These are phyloP conservation scores for Dryas octopetala DNA, from an alignment of 306 rosid species.

Conservation along the genomic window DNA sequence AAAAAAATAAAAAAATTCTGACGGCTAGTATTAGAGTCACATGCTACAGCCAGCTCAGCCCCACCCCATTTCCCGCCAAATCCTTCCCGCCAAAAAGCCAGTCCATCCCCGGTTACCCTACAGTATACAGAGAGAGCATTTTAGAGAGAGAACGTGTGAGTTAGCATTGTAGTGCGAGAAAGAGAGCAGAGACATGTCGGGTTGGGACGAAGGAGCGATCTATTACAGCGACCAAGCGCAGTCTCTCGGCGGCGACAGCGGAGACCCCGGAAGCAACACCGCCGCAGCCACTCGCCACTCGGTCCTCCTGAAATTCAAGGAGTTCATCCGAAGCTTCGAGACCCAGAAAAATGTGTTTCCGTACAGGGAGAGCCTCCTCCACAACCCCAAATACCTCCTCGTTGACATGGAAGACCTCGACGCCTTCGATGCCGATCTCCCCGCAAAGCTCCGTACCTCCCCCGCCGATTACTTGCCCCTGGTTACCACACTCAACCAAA, in stretches of 20 bases:
- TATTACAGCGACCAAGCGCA: conserved; percentile 96
- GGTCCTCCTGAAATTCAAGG: conserved; percentile 79
- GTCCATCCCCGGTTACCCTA: neutral
- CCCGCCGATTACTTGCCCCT: conserved; percentile 84
- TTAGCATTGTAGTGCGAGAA: conserved; percentile 11
- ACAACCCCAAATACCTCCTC: conserved; percentile 59
- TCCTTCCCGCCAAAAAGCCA: conserved; percentile 45
- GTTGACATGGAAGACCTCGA: conserved; percentile 74
- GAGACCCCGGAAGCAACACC: conserved; percentile 32
- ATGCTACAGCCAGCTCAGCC: conserved; percentile 10
- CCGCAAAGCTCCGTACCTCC: conserved; percentile 69
- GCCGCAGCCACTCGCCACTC: conserved; percentile 61
- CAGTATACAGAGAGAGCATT: neutral
- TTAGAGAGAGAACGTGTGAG: neutral
- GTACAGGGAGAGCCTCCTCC: conserved; percentile 79
- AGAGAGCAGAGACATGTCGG: conserved; percentile 58
- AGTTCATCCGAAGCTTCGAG: conserved; percentile 87
- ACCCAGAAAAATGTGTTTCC: conserved; percentile 65
- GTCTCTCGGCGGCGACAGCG: conserved; percentile 60
- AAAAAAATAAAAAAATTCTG: neutral
- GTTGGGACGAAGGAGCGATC: conserved; percentile 97
- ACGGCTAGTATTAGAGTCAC: neutral
- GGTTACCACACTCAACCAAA: conserved; percentile 26
- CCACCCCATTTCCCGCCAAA: conserved; percentile 47
- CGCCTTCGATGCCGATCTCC: conserved; percentile 76